A percentile compares a stretch with the other conserved stretches of the same genome.
These are phyloP conservation scores for Cyberlindnera euphorbiae DNA, from an alignment of 805 yeast genomes.

Conservation along the genomic window DNA sequence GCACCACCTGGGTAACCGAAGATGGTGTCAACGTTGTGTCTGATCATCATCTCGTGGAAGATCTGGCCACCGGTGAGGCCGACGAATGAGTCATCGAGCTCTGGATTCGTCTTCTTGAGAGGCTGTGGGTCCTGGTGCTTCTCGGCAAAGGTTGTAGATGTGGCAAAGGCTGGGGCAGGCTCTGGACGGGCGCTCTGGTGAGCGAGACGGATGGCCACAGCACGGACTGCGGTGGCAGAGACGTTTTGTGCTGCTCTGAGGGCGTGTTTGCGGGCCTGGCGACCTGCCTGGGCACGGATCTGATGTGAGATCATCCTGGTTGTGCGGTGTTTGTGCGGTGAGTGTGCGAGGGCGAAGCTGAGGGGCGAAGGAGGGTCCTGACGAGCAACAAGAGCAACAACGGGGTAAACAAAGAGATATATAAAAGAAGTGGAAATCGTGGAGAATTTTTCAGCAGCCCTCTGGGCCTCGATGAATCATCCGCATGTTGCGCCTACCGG, in stretches of 20 bases:
- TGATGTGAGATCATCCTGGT: constrained; percentile 15
- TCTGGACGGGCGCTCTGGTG: constrained; percentile 20
- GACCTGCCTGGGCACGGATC: constrained; percentile 19
- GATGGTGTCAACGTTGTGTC: constrained; percentile 92
- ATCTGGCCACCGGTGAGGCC: constrained; percentile 98
- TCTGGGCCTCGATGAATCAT: too few species aligned
- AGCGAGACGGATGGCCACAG: constrained; percentile 11
- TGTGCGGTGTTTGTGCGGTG: background rate
- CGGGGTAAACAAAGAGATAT: too few species aligned
- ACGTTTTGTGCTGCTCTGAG: constrained; percentile 8
- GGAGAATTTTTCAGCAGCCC: background rate
- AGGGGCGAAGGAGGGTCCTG: too few species aligned
- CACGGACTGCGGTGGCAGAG: constrained; percentile 9
- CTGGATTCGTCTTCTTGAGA: constrained; percentile 8
- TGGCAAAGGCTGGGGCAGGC: constrained; percentile 27
- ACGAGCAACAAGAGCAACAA: too few species aligned
- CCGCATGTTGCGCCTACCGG: too few species aligned
- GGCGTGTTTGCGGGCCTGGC: constrained; percentile 15
- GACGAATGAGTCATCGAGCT: constrained; percentile 80
- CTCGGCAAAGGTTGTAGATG: constrained; percentile 11
- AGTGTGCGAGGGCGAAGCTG: too few species aligned
- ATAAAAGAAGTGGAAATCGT: background rate
- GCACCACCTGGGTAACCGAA: constrained; percentile 99
- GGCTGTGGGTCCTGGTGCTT: constrained; percentile 4
- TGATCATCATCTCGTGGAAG: constrained; percentile 97